These are phyloP conservation scores for Lojkania enalia DNA, from an alignment of 2,329 filamentous ascomycete genomes.

Conservation along the genomic window DNA sequence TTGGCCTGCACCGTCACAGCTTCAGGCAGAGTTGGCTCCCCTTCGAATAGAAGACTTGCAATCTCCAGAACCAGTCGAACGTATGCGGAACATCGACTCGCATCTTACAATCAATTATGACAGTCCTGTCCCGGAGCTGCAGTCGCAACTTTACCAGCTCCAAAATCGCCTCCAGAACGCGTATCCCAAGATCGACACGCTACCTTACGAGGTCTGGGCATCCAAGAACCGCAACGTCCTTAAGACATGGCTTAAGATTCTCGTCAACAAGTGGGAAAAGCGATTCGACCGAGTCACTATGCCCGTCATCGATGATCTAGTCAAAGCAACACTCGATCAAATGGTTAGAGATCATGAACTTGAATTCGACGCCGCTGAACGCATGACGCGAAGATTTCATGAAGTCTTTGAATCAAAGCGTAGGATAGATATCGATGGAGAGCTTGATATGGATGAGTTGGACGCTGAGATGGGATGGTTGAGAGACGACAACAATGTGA, in stretches of 20 bases:
- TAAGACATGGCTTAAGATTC: conserved; percentile 34
- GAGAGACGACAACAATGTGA: conserved; percentile 11
- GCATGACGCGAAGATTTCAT: conserved; percentile 30
- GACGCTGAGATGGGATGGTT: conserved; percentile 26
- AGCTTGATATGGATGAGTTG: conserved; percentile 21
- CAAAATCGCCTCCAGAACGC: conserved; percentile 23
- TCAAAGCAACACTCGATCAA: conserved; percentile 24
- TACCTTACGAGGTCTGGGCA: conserved; percentile 31
- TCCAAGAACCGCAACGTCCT: conserved; percentile 22
- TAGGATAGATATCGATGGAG: not conserved
- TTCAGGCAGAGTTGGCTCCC: too few relatives aligned
- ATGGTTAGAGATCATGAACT: conserved; percentile 31
- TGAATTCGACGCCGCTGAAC: conserved; percentile 22
- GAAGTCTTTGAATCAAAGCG: conserved; percentile 17
- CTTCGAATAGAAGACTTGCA: too few relatives aligned
- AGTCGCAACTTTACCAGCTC: conserved; percentile 24
- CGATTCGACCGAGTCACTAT: conserved; percentile 20
- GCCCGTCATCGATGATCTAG: conserved; percentile 13
- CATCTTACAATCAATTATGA: conserved; percentile 24
- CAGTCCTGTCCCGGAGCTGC: conserved; percentile 17
- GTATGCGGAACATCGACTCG: too few relatives aligned
- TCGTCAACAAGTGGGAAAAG: conserved; percentile 27
- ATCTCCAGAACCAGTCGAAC: too few relatives aligned
- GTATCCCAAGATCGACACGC: conserved; percentile 29
- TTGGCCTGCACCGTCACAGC: too few relatives aligned